These are phyloP conservation scores for Tuber brumale DNA, from an alignment of 495 filamentous ascomycete genomes.

Conservation along the genomic window DNA sequence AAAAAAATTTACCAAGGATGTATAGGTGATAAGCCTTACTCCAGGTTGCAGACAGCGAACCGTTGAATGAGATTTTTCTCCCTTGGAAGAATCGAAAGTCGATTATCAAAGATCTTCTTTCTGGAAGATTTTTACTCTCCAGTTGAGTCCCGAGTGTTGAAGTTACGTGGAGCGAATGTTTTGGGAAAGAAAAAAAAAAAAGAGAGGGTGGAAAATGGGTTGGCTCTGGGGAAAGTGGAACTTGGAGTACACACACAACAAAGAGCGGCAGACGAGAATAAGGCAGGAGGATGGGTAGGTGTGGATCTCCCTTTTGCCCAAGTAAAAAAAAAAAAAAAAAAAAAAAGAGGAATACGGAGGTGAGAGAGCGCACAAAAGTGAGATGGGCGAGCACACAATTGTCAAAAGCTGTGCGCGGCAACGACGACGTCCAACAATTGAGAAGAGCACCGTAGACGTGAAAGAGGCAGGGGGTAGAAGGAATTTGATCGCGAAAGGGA, in stretches of 20 bases:
- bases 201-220: neutral
- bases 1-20: neutral
- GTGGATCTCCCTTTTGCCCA: constrained; percentile 19
- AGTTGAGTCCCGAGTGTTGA: neutral
- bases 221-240: neutral
- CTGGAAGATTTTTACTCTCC: constrained; percentile 3
- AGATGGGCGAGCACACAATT: constrained; percentile 19
- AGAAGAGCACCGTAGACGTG: constrained; percentile 20
- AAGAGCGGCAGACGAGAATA: constrained; percentile 25
- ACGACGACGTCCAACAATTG: constrained; percentile 28
- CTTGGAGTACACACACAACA: constrained; percentile 21
- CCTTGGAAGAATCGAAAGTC: neutral
- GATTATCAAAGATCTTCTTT: neutral
- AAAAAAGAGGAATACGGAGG: constrained; percentile 25
- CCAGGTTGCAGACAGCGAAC: neutral
- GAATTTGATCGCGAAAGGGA: constrained; percentile 39
- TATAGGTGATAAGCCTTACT: neutral
- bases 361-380: constrained; percentile 17
- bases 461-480: constrained; percentile 20
- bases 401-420: neutral
- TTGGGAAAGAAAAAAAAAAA: neutral
- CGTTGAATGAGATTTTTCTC: neutral
- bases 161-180: constrained; percentile 4
- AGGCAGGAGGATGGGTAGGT: constrained; percentile 17
- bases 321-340: constrained; percentile 27